Evolutionary conservation across 192 early-diverging fungal species (phyloP).

Genomic region (Coemansia sp.): DNA sequence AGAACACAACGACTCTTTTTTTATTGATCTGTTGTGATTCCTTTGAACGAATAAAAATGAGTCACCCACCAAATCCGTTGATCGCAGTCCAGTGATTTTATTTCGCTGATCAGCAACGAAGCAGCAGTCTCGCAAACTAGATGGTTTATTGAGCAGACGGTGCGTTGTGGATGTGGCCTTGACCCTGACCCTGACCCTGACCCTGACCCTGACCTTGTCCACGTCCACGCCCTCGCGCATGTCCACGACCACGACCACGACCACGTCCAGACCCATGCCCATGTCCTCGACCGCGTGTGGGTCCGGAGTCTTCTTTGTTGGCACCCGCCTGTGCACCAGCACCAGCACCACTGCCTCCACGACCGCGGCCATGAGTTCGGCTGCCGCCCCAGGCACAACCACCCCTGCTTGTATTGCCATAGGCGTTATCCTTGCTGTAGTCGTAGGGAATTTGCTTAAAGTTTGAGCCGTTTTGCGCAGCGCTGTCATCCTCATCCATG

Average conservation of each 20-base stretch:
- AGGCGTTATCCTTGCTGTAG: conserved; percentile 13
- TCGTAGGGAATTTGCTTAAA: conserved; percentile 24
- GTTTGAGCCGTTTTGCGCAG: background rate
- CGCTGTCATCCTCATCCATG: conserved; percentile 40
- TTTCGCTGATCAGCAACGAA: too few relatives aligned
- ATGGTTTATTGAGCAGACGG: too few relatives aligned
- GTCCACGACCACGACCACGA: too few relatives aligned
- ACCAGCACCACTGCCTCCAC: conserved; percentile 11
- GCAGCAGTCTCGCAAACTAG: too few relatives aligned
- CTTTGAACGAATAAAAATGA: background rate
- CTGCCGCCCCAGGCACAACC: conserved; percentile 4
- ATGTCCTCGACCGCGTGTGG: background rate
- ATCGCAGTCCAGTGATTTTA: too few relatives aligned
- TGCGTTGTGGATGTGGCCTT: background rate
- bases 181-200: too few relatives aligned
- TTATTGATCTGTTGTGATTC: too few relatives aligned
- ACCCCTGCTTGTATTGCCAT: background rate
- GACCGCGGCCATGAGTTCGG: conserved; percentile 13
- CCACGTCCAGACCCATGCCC: too few relatives aligned
- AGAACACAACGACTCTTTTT: too few relatives aligned
- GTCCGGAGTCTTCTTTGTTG: conserved; percentile 2
- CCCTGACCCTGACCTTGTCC: background rate
- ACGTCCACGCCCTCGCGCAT: conserved; percentile 1
- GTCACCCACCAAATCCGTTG: background rate
- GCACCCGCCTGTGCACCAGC: background rate